These are phyloP conservation scores for Heliamphora exappendiculata DNA, from an alignment of 148 eudicot species.

Conservation along the genomic window DNA sequence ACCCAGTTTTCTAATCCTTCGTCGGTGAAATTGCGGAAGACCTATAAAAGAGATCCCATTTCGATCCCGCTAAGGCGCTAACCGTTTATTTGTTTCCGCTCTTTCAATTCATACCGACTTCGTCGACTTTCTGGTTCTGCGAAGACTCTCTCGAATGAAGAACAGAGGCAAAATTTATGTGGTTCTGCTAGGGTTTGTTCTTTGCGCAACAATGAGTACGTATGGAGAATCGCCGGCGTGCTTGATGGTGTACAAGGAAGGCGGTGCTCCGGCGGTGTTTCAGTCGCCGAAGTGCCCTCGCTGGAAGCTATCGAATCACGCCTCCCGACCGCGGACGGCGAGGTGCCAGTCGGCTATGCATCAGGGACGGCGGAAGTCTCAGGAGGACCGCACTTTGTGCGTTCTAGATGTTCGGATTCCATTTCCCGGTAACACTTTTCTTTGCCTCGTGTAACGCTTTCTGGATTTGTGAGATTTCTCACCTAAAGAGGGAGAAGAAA, in stretches of 20 bases:
- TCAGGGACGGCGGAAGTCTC: slow-evolving; percentile 69
- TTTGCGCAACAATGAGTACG: neutral
- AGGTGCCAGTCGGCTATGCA: slow-evolving; percentile 52
- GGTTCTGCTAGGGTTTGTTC: slow-evolving; percentile 19
- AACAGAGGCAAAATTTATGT: neutral
- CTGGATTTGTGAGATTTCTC: neutral
- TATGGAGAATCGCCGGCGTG: slow-evolving; percentile 71
- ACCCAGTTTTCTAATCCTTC: too few species aligned
- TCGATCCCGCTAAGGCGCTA: too few species aligned
- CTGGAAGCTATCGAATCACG: slow-evolving; percentile 57
- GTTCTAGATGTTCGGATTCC: slow-evolving; percentile 74
- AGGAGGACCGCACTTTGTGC: slow-evolving; percentile 85
- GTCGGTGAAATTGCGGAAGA: too few species aligned
- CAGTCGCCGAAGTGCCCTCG: slow-evolving; percentile 92
- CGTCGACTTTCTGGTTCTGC: too few species aligned
- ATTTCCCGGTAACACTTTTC: slow-evolving; percentile 52
- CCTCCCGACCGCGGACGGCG: slow-evolving; percentile 22
- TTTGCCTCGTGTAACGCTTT: neutral
- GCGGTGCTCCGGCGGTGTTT: slow-evolving; percentile 96
- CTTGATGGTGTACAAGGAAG: slow-evolving; percentile 71
- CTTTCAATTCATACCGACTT: too few species aligned
- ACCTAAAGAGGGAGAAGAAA: neutral
- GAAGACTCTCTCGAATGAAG: too few species aligned
- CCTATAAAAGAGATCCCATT: too few species aligned
- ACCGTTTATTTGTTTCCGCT: neutral